phyloP scores from a whole-genome alignment of 441 rosid species.

The Breynia disticha region DNA sequence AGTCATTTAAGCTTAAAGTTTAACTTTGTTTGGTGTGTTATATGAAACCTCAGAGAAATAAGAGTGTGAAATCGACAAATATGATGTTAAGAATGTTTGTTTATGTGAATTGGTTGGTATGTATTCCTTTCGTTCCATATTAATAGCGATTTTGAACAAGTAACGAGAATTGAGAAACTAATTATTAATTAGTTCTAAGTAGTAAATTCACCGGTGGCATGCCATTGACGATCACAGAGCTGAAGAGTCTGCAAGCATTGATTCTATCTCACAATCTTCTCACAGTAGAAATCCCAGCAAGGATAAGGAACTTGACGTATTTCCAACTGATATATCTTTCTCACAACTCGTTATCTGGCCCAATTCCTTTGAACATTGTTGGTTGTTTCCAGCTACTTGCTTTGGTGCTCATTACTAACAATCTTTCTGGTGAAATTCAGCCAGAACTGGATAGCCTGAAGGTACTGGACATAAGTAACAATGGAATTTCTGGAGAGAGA shows the following conservation, averaged over 20 bases:
- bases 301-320: conserved; percentile 79
- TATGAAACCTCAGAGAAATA: too few relatives aligned
- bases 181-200: too few relatives aligned
- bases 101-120: too few relatives aligned
- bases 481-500: conserved; percentile 70
- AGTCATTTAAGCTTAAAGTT: too few relatives aligned
- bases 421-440: conserved; percentile 72
- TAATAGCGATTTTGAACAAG: too few relatives aligned
- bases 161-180: too few relatives aligned
- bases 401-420: conserved; percentile 55
- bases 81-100: too few relatives aligned
- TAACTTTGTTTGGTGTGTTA: too few relatives aligned
- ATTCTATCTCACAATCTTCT: conserved; percentile 78
- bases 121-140: too few relatives aligned
- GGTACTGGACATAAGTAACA: conserved; percentile 74
- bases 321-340: conserved; percentile 83
- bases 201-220: too few relatives aligned
- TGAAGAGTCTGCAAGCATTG: conserved; percentile 72
- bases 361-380: conserved; percentile 72
- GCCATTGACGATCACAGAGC: conserved; percentile 62
- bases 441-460: conserved; percentile 80
- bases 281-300: conserved; percentile 63
- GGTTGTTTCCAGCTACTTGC: conserved; percentile 85
- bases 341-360: conserved; percentile 55
- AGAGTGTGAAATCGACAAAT: too few relatives aligned